Conservation (phyloP, 805 yeast genomes). For the Wickerhamomyces canadensis region DNA sequence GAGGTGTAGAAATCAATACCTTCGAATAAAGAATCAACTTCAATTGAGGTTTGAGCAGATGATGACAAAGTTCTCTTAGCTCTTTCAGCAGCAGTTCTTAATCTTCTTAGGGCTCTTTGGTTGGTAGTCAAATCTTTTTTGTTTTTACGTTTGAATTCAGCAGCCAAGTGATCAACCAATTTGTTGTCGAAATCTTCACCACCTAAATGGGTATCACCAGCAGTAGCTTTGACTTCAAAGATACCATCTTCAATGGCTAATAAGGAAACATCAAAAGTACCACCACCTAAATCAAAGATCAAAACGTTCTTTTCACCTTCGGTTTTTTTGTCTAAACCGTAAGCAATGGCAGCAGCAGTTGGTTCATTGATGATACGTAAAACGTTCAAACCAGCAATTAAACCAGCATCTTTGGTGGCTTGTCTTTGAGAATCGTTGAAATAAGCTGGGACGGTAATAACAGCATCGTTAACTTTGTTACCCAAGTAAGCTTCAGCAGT, state of each 20-base stretch:
- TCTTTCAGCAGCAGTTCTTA: slow-evolving; percentile 97
- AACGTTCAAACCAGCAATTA: slow-evolving; percentile 14
- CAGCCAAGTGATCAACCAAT: slow-evolving; percentile 84
- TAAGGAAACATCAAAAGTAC: slow-evolving; percentile 93
- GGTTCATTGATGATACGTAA: slow-evolving; percentile 15
- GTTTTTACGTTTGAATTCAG: slow-evolving; percentile 95
- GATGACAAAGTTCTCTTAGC: slow-evolving; percentile 97
- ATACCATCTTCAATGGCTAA: slow-evolving; percentile 92
- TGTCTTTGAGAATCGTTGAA: slow-evolving; percentile 17
- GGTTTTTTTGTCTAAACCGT: slow-evolving; percentile 78
- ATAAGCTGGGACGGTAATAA: slow-evolving; percentile 15
- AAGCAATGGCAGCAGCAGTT: slow-evolving; percentile 94
- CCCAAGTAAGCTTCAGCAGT: slow-evolving; percentile 14
- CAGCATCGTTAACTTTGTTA: slow-evolving; percentile 13
- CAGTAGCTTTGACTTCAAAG: slow-evolving; percentile 90
- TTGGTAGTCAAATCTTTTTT: slow-evolving; percentile 85
- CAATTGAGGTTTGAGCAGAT: slow-evolving; percentile 90
- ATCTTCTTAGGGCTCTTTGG: slow-evolving; percentile 96
- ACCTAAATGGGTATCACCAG: slow-evolving; percentile 26
- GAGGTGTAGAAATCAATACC: slow-evolving; percentile 97
- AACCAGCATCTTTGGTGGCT: slow-evolving; percentile 17
- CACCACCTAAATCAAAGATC: slow-evolving; percentile 94
- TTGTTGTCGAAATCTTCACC: slow-evolving; percentile 92
- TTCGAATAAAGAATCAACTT: slow-evolving; percentile 90
- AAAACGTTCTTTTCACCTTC: slow-evolving; percentile 80